Evolutionary conservation across 2,329 filamentous ascomycete genomes (phyloP).

Genomic region (Chalaropsis thielavioides): DNA sequence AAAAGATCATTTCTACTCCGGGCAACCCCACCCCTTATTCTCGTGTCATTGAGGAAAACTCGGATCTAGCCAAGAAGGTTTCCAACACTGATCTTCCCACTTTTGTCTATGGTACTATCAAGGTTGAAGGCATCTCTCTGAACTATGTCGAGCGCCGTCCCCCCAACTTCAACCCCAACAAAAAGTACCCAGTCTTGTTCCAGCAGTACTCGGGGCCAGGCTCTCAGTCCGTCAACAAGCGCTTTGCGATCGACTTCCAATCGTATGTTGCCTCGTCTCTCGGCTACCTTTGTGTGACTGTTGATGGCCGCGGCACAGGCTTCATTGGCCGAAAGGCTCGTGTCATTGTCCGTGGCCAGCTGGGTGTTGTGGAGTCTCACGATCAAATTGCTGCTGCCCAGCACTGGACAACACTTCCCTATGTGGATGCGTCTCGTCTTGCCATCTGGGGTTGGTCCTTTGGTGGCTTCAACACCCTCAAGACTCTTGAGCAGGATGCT

Average conservation of each 20-base stretch:
- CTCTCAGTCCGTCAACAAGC: conserved; percentile 75
- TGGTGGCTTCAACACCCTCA: conserved; percentile 87
- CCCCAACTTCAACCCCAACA: conserved; percentile 69
- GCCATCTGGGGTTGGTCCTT: conserved; percentile 99
- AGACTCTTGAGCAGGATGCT: conserved; percentile 82
- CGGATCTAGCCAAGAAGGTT: conserved; percentile 51
- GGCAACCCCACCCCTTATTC: conserved; percentile 50
- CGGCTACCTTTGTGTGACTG: conserved; percentile 86
- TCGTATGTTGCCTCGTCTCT: conserved; percentile 72
- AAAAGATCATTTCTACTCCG: conserved; percentile 76
- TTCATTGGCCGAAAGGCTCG: conserved; percentile 75
- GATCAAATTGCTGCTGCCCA: conserved; percentile 88
- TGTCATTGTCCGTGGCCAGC: conserved; percentile 65
- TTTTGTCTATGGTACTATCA: conserved; percentile 67
- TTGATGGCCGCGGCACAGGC: conserved; percentile 87
- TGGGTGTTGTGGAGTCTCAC: conserved; percentile 70
- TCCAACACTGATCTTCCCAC: conserved; percentile 69
- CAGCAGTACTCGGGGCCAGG: conserved; percentile 87
- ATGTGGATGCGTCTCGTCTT: conserved; percentile 68
- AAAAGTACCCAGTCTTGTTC: conserved; percentile 88
- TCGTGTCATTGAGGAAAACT: conserved; percentile 65
- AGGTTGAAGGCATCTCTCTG: conserved; percentile 61
- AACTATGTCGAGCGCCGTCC: conserved; percentile 73
- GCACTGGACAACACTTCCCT: conserved; percentile 64
- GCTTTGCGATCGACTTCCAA: conserved; percentile 77